phyloP scores from a whole-genome alignment of 2,329 filamentous ascomycete genomes.

The Huntiella omanensis region DNA sequence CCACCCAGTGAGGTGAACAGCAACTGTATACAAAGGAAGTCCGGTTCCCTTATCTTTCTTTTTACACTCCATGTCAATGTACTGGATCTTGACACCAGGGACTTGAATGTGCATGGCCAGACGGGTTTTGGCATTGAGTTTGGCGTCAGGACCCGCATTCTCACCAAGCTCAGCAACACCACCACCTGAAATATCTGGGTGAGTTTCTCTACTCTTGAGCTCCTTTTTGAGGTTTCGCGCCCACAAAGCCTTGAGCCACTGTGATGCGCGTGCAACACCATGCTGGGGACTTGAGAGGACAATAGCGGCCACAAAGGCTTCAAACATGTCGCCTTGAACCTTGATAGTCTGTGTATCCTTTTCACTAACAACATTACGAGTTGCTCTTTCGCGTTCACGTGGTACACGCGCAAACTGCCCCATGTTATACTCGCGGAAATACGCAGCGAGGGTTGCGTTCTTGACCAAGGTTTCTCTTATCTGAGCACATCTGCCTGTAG shows the following conservation, averaged over 20 bases:
- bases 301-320: conserved; percentile 71
- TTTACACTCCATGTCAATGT: conserved; percentile 34
- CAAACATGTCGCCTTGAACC: conserved; percentile 70
- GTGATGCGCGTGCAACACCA: conserved; percentile 41
- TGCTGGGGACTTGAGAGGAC: conserved; percentile 45
- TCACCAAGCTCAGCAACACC: conserved; percentile 19
- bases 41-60: conserved; percentile 34
- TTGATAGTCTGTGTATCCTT: conserved; percentile 43
- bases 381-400: conserved; percentile 12
- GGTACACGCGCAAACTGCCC: conserved; percentile 43
- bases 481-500: conserved; percentile 52
- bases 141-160: conserved; percentile 8
- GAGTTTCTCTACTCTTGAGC: conserved; percentile 20
- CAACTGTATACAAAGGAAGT: conserved; percentile 41
- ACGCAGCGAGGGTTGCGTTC: conserved; percentile 58
- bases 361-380: conserved; percentile 19
- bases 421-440: conserved; percentile 52
- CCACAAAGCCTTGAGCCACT: conserved; percentile 66
- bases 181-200: not conserved
- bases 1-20: conserved; percentile 47
- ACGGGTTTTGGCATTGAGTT: conserved; percentile 27
- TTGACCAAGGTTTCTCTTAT: conserved; percentile 63
- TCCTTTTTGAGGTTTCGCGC: conserved; percentile 39
- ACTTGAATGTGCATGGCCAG: conserved; percentile 33
- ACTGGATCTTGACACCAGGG: conserved; percentile 40